phyloP scores from a whole-genome alignment of 2,329 filamentous ascomycete species.

The Lachnellula cervina region DNA sequence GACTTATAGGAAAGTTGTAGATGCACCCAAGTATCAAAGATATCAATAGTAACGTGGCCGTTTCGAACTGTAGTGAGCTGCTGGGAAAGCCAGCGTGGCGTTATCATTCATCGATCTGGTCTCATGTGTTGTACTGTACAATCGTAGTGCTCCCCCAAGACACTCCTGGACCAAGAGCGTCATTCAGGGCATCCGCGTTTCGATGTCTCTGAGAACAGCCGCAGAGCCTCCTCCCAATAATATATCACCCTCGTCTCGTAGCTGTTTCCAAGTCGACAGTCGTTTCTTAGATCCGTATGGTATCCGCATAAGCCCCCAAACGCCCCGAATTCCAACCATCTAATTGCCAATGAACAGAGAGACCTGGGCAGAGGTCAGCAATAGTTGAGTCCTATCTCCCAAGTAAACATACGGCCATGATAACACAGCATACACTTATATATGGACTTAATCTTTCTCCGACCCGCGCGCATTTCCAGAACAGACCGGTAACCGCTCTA shows the following conservation, averaged over 20 bases:
- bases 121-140: not conserved
- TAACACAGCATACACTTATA: slow-evolving; percentile 85
- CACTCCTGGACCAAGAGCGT: not conserved
- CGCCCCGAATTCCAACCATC: slow-evolving; percentile 16
- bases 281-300: slow-evolving; percentile 4
- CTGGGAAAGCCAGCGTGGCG: not conserved
- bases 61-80: too few species aligned
- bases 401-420: slow-evolving; percentile 74
- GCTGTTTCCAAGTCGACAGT: too few species aligned
- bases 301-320: slow-evolving; percentile 15
- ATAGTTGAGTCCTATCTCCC: not conserved
- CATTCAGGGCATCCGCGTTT: too few species aligned
- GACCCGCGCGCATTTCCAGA: slow-evolving; percentile 93
- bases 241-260: too few species aligned
- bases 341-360: slow-evolving; percentile 31
- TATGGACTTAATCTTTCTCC: slow-evolving; percentile 93
- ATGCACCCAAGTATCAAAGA: too few species aligned
- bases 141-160: not conserved
- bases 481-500: slow-evolving; percentile 54
- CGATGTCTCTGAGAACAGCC: too few species aligned
- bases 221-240: not conserved
- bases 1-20: too few species aligned
- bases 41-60: too few species aligned
- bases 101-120: not conserved
- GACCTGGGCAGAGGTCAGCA: slow-evolving; percentile 22